Evolutionary conservation across 2,329 filamentous ascomycete genomes (phyloP).

Genomic region (Tolypocladium tropicale): DNA sequence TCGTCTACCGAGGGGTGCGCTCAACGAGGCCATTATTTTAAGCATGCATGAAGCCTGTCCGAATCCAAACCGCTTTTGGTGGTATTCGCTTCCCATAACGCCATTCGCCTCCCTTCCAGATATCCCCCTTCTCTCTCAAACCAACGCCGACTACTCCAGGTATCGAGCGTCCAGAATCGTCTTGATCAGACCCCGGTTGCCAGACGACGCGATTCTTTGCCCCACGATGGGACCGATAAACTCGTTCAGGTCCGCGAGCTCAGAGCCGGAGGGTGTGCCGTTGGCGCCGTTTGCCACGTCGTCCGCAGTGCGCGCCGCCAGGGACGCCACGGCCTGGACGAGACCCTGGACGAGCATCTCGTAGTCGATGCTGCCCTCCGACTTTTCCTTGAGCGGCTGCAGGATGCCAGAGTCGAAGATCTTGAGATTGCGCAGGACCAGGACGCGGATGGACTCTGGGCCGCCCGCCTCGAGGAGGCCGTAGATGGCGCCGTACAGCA

Average conservation of each 20-base stretch:
- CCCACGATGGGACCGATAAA: slow-evolving; percentile 46
- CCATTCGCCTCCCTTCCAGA: slow-evolving; percentile 12
- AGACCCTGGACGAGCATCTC: slow-evolving; percentile 48
- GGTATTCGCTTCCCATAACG: slow-evolving; percentile 10
- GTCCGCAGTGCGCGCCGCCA: slow-evolving; percentile 23
- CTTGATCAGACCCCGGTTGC: slow-evolving; percentile 36
- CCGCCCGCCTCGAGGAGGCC: slow-evolving; percentile 72
- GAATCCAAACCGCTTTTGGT: neutral
- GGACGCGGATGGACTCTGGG: slow-evolving; percentile 44
- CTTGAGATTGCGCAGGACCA: slow-evolving; percentile 46
- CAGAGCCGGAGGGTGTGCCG: slow-evolving; percentile 23
- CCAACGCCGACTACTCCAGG: slow-evolving; percentile 23
- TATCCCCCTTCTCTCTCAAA: neutral
- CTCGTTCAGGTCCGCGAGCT: slow-evolving; percentile 36
- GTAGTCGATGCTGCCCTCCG: slow-evolving; percentile 38
- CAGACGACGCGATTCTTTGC: slow-evolving; percentile 33
- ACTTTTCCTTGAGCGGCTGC: slow-evolving; percentile 40
- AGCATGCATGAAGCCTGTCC: neutral
- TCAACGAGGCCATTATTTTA: too few species aligned
- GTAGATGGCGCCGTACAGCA: slow-evolving; percentile 81
- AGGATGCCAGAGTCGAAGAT: slow-evolving; percentile 43
- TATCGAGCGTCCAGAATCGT: slow-evolving; percentile 45
- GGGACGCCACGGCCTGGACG: slow-evolving; percentile 38
- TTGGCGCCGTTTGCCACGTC: slow-evolving; percentile 28
- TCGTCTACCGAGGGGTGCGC: neutral